Evolutionary conservation across 345 rosid species (phyloP), one percentile per base, ranked within the genome.

Genomic region (Arabidopsis arenosa): DNA sequence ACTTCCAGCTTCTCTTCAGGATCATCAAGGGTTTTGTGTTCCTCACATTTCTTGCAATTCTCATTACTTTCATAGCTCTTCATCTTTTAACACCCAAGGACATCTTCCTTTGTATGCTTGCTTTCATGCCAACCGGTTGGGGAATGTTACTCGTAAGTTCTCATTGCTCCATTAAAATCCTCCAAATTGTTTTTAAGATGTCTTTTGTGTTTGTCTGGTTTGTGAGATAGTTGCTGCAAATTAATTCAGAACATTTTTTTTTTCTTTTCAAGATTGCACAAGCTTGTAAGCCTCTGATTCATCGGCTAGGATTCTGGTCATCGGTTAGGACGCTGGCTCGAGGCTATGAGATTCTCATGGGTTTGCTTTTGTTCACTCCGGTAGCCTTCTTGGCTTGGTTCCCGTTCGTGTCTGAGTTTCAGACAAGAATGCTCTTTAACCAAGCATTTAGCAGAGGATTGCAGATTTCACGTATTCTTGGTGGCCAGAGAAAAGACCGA

Each of bases 391-490:
- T 93, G 68, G 93, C 96, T 12, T 93, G 98, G 98, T 91, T 93
- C 78, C 98, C 98, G 3, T 87, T 89, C 53, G 91, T 93, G 54
- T 90, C 96, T 0, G 96, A 90, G 75, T 93, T 93, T 82, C 96
- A 93, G 76, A 89, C 94, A 30, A 85, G 98, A 55, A 87, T 93
- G 92, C 86, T 93, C 23, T 93, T 93, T 82, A 93, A 93, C 88
- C 96, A 93, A 83, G 96, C 98, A 21, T 90, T 93, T 76, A 90
- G 98, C 68, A 88, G 96, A 84, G 98, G 96, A 76, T 84, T 93
- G 48, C 98, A 87, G 78, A 90, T 93, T 66, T 90, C 94, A 1
- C 96, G 96, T 72, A 90, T 93, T 80, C 96, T 93, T 37, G 89
- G 92, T 23, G 93, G 98, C 53, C 87, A 82, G 52, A 86, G 81